phyloP scores from a whole-genome alignment of 2,329 filamentous ascomycete genomes.

The Scedosporium boydii region DNA sequence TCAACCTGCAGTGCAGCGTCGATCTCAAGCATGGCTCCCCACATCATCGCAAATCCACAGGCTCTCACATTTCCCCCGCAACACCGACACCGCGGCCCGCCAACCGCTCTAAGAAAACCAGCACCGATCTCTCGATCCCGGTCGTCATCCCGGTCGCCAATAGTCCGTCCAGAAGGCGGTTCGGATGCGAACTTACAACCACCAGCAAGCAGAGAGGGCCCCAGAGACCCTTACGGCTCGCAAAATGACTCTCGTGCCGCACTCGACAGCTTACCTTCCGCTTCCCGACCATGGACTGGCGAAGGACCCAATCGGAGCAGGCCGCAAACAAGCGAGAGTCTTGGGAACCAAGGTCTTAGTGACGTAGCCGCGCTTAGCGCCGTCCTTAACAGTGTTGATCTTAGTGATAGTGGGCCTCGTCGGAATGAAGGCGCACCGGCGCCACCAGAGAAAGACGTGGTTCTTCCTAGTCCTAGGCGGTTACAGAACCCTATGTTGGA shows the following conservation, averaged over 20 bases:
- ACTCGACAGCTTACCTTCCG: not conserved
- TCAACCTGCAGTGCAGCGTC: slow-evolving; percentile 1
- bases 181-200: not conserved
- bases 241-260: not conserved
- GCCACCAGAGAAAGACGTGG: not conserved
- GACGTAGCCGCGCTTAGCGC: not conserved
- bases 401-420: not conserved
- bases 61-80: not conserved
- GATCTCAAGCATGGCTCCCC: not conserved
- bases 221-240: not conserved
- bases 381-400: not conserved
- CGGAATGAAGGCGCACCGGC: not conserved
- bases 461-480: not conserved
- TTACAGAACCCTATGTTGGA: not conserved
- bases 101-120: not conserved
- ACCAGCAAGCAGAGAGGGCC: not conserved
- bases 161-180: not conserved
- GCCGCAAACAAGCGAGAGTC: not conserved
- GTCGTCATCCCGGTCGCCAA: not conserved
- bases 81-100: not conserved
- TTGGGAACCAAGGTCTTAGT: not conserved
- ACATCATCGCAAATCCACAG: not conserved
- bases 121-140: not conserved
- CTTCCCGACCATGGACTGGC: not conserved
- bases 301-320: not conserved